Base-by-base conservation (phyloP, 495 filamentous ascomycete genomes). In the Talaromyces adpressus region DNA sequence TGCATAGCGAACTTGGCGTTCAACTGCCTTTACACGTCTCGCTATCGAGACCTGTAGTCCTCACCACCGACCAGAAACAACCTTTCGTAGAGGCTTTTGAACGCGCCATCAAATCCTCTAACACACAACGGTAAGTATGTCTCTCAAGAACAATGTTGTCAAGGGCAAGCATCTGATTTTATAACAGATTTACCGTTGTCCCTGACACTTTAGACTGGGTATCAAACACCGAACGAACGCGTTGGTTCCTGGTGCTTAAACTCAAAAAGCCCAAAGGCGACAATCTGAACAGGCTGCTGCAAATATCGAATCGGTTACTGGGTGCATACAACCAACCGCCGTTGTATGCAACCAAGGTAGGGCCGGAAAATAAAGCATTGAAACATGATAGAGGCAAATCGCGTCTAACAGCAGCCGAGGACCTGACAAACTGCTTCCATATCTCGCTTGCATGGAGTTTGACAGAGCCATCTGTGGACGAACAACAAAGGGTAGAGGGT, bases 1-100 rank as follows among this genome's bases (percentile, higher is more conserved):
- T 97, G 3, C 80, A 78, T 23, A 92, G 86, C 62, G 89, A 93
- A 60, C 84, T 97, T 0, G 91, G 85, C 45, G 84, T 84, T 9
- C 86, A 89, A n/a, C 79, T 89, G 58, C 92, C 93, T 4, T 82
- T 98, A 23, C 94, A 98, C 75, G 85, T 98, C 68, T 96, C 91
- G 67, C 80, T 98, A 9, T 97, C 94, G 9, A 77, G 88, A 8
- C 86, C 92, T 3, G 72, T 95, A 22, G 75, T 82, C 22, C 82
- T 97, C 3, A 73, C 75, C 61, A 89, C 89, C 0, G 76, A 83
- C 25, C 82, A 91, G 67, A 86, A 87, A 23, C 83, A 87, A 22
- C 58, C 62, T 1, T 95, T 95, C 65, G 73, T 87, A 3, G 73
- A 81, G 14, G 65, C 70, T 0, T 49, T 77, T 30, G 30, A 70